Conservation (phyloP, 139 green algal genomes). For the Mesotaenium endlicherianum region DNA sequence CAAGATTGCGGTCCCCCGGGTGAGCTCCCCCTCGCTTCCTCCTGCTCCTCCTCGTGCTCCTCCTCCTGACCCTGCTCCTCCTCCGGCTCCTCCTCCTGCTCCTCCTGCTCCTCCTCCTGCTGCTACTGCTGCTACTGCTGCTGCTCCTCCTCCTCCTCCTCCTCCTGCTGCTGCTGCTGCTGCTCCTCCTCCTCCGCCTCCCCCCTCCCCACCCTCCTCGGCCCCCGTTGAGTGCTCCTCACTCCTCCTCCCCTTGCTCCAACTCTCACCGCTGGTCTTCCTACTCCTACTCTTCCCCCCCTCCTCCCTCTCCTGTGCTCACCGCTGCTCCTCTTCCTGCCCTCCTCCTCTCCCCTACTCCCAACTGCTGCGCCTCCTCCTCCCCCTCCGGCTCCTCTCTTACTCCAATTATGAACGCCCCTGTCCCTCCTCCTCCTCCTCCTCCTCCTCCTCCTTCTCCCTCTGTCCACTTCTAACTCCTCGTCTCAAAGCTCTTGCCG, state of each 20-base stretch:
- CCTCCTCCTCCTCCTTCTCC: background rate
- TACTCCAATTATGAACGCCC: background rate
- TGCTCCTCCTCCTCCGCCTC: background rate
- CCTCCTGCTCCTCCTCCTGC: background rate
- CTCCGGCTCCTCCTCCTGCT: background rate
- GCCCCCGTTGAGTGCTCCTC: background rate
- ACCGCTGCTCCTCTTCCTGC: background rate
- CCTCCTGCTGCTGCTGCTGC: too few relatives aligned
- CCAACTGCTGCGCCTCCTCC: background rate
- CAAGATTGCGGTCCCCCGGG: background rate
- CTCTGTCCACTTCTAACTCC: background rate
- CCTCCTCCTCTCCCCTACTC: background rate
- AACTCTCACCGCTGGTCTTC: background rate
- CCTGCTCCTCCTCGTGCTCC: background rate
- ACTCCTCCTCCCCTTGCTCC: background rate
- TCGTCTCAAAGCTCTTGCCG: background rate
- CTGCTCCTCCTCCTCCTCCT: background rate
- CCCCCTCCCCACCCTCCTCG: background rate
- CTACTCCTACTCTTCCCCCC: background rate
- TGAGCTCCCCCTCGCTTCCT: too few relatives aligned
- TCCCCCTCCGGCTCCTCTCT: background rate
- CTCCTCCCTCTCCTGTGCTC: background rate
- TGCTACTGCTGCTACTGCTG: background rate
- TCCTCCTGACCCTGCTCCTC: background rate
- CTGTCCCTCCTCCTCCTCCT: background rate